These are phyloP conservation scores for Saprolegnia diclina DNA, from an alignment of 352 stramenopile species.

Conservation along the genomic window DNA sequence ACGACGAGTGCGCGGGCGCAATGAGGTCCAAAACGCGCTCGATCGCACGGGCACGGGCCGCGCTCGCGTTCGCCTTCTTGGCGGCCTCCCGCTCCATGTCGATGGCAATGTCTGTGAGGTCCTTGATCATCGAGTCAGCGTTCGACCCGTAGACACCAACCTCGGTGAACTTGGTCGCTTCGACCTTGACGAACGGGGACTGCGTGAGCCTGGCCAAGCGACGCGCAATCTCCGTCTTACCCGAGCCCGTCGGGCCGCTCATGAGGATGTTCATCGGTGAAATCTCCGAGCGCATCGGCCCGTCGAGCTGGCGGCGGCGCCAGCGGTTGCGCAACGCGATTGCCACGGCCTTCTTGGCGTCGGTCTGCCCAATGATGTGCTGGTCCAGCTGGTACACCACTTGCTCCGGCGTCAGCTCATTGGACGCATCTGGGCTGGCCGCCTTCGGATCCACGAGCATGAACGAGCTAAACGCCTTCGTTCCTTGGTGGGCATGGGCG, in stretches of 20 bases:
- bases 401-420: conserved; percentile 83
- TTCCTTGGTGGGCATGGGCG: not conserved
- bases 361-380: conserved; percentile 96
- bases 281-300: conserved; percentile 86
- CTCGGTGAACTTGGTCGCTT: conserved; percentile 99
- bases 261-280: conserved; percentile 99
- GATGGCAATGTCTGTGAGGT: conserved; percentile 96
- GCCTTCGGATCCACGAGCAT: conserved; percentile 4
- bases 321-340: conserved; percentile 98
- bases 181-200: conserved; percentile 96
- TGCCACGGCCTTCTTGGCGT: conserved; percentile 97
- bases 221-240: conserved; percentile 98
- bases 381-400: conserved; percentile 95
- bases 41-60: conserved; percentile 86
- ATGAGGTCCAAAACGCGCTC: conserved; percentile 89
- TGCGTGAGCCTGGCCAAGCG: conserved; percentile 95
- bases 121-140: conserved; percentile 98
- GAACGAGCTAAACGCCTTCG: conserved; percentile 9
- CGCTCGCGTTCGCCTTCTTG: conserved; percentile 79
- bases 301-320: conserved; percentile 92
- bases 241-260: conserved; percentile 98
- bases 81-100: conserved; percentile 76
- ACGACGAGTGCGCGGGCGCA: conserved; percentile 33
- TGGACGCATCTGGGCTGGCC: not conserved
- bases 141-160: conserved; percentile 99